These are phyloP conservation scores for Takakia lepidozioides DNA, from an alignment of 225 moss, liverwort and hornwort genomes.

Conservation along the genomic window DNA sequence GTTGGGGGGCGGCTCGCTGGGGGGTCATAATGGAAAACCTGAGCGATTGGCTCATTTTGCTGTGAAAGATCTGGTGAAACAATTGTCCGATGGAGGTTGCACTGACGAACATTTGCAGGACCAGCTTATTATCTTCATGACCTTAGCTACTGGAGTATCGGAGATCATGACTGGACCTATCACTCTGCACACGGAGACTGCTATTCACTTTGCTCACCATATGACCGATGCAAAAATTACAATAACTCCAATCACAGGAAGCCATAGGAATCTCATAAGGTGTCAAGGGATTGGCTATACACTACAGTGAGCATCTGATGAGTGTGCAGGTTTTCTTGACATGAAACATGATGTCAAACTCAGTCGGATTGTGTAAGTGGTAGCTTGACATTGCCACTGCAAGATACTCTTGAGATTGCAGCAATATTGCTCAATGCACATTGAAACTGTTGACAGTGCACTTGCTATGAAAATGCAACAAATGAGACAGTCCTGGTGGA, in stretches of 20 bases:
- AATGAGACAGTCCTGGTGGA: no score
- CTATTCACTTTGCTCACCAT: conserved; percentile 15
- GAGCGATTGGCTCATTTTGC: conserved; percentile 22
- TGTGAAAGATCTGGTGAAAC: conserved; percentile 20
- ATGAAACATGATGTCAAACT: no score
- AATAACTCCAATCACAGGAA: conserved; percentile 2
- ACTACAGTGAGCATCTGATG: no score
- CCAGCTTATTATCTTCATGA: conserved; percentile 74
- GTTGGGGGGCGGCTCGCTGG: conserved; percentile 25
- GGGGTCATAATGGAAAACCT: conserved; percentile 10
- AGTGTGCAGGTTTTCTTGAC: no score
- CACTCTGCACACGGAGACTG: conserved; percentile 35
- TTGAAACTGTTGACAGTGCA: no score
- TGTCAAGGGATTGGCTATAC: no score
- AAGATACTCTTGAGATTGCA: no score
- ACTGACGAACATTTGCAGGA: conserved; percentile 65
- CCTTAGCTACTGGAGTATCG: conserved; percentile 45
- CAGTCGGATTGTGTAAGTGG: no score
- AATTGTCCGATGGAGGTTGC: conserved; percentile 35
- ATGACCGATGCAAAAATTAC: conserved; percentile 23
- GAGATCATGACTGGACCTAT: conserved; percentile 40
- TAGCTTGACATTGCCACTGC: no score
- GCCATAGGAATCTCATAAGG: conserved; percentile 6
- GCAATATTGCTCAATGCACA: no score
- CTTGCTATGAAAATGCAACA: no score